phyloP scores from a whole-genome alignment of 257 asterid species.

The Solanum habrochaites region DNA sequence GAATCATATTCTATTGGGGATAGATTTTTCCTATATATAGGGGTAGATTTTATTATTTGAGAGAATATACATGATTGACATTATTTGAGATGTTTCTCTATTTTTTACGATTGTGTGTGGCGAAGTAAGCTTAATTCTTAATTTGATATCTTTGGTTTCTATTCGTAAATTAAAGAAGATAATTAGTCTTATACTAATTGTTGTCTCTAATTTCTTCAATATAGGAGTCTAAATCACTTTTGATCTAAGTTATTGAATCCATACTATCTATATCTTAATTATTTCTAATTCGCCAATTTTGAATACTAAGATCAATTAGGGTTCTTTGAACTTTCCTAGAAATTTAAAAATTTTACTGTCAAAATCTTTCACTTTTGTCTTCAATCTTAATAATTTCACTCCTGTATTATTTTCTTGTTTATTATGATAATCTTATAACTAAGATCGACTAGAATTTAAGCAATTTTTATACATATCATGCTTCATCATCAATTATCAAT shows the following conservation, averaged over 20 bases:
- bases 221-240: neutral
- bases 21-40: too few species aligned
- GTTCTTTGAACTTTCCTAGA: neutral
- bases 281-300: neutral
- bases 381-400: neutral
- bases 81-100: neutral
- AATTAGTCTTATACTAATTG: neutral
- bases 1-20: too few species aligned
- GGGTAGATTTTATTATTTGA: too few species aligned
- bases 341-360: too few species aligned
- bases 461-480: neutral
- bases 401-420: neutral
- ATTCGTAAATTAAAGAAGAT: neutral
- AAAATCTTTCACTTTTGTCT: neutral
- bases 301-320: neutral
- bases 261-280: neutral
- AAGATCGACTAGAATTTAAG: neutral
- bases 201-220: neutral
- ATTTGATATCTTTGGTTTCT: neutral
- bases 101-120: neutral
- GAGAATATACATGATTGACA: too few species aligned
- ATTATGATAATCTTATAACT: neutral
- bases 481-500: neutral
- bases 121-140: neutral
- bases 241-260: neutral